Evolutionary conservation across 2,329 filamentous ascomycete species (phyloP), one percentile per base, ranked within the genome.

Genomic region (Curvularia verruculosa): DNA sequence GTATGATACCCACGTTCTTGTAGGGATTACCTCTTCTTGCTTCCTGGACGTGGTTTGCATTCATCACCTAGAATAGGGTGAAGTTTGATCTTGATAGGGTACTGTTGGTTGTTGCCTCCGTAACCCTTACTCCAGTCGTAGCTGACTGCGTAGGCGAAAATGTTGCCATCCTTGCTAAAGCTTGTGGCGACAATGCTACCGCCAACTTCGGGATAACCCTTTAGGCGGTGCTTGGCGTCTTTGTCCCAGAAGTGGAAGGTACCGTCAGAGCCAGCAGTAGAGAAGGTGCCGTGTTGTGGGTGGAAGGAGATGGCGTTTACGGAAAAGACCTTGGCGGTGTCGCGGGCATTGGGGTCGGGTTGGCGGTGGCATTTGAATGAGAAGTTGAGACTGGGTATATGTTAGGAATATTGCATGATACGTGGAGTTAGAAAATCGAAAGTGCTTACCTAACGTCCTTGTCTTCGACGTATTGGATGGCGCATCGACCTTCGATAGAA

Each of bases 51-150:
- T 4, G 81, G 81, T 70, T 83, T 82, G 70, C 81, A 82, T 71
- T 82, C 80, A 48, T 83, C 81, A 0, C 77, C 75, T 4, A 69
- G 58, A 23, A 83, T 73, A 0, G 80, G 80, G 64, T 83, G 81
- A 54, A 83, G 68, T 75, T 82, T 82, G 58, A 83, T 77, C 71
- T 82, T 82, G 64, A 78, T 81, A 3, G 80, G 77, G n/a, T 78
- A 75, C 64, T 76, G 65, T 55, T 87, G 87, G 24, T 82, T 95
- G 79, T 98, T 98, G 65, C 83, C 86, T 63, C 90, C 86, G 80
- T 94, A 97, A 15, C 95, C 95, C 82, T 99, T 98, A 80, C 90
- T 92, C 95, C 95, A 99, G 80, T 99, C 95, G 77, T 99, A 99
- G 75, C 92, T 92, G 46, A 97, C 86, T 24, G 93, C 92, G 58